A percentile compares a stretch with the other conserved stretches of the same genome.
phyloP scores from a whole-genome alignment of 495 filamentous ascomycete genomes.

The Xylaria castorea region DNA sequence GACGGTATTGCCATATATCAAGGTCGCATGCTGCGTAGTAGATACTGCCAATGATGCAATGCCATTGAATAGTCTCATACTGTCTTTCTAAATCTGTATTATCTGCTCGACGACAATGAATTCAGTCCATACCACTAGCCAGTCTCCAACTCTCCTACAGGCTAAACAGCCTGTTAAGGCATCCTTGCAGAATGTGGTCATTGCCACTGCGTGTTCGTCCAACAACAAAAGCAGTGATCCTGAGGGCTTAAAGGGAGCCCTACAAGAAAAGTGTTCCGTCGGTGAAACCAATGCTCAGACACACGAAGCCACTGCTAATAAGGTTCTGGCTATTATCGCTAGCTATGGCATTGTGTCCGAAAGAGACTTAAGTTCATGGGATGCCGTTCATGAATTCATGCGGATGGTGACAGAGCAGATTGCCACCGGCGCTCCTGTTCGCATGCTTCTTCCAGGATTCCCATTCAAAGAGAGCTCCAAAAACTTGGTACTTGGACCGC shows the following conservation, averaged over 20 bases:
- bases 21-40: neutral
- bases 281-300: neutral
- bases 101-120: neutral
- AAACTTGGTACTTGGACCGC: slow-evolving; percentile 11
- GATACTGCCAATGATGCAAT: neutral
- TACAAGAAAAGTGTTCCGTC: neutral
- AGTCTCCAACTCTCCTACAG: neutral
- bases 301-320: neutral
- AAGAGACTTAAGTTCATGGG: neutral
- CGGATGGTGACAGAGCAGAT: neutral
- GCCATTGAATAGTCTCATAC: neutral
- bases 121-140: neutral
- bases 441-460: slow-evolving; percentile 18
- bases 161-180: neutral
- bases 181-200: neutral
- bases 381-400: neutral
- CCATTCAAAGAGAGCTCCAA: slow-evolving; percentile 13
- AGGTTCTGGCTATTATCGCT: slow-evolving; percentile 6
- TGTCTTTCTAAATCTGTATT: neutral
- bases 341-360: slow-evolving; percentile 1
- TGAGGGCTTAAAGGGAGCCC: neutral
- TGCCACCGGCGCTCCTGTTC: neutral
- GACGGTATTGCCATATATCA: neutral
- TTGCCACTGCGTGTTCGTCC: neutral
- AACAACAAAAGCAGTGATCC: neutral